Percentiles rank a stretch among this genome's conserved stretches.
Evolutionary conservation across 192 early-diverging fungal species (phyloP).

Genomic region (Linderina pennispora): DNA sequence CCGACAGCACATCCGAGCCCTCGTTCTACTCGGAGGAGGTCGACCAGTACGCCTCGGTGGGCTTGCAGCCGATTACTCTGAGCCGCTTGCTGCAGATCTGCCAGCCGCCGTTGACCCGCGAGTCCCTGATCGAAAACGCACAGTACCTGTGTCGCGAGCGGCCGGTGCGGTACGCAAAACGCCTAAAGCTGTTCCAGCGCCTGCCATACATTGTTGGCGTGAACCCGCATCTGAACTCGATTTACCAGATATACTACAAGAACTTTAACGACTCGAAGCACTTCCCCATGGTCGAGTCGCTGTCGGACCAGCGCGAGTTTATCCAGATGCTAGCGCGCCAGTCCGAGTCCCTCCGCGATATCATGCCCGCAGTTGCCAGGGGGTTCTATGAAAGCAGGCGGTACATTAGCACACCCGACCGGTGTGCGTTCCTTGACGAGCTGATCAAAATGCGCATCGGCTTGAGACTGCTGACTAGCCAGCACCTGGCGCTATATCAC

Average conservation of each 20-base stretch:
- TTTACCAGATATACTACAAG: constrained; percentile 66
- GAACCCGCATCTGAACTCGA: constrained; percentile 75
- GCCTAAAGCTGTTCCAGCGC: constrained; percentile 68
- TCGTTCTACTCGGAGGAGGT: constrained; percentile 26
- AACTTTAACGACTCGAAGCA: constrained; percentile 58
- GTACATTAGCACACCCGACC: constrained; percentile 64
- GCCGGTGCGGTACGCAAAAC: constrained; percentile 75
- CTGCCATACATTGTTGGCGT: constrained; percentile 90
- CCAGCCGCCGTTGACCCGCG: constrained; percentile 48
- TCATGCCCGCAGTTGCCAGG: constrained; percentile 80
- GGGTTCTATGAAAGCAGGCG: constrained; percentile 79
- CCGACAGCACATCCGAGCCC: constrained; percentile 6
- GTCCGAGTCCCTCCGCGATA: constrained; percentile 66
- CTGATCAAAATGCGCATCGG: constrained; percentile 84
- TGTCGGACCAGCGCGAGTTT: constrained; percentile 52
- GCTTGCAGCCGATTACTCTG: constrained; percentile 62
- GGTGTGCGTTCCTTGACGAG: constrained; percentile 66
- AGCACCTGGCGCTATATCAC: constrained; percentile 66
- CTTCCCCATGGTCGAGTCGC: constrained; percentile 48
- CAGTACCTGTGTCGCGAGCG: constrained; percentile 62
- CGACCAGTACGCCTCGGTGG: constrained; percentile 49
- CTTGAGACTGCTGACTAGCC: constrained; percentile 79
- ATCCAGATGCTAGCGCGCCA: constrained; percentile 58
- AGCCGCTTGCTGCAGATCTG: constrained; percentile 63
- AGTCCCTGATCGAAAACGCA: constrained; percentile 44